These are phyloP conservation scores for Coniella vitis DNA, from an alignment of 2,329 filamentous ascomycete species.

Conservation along the genomic window DNA sequence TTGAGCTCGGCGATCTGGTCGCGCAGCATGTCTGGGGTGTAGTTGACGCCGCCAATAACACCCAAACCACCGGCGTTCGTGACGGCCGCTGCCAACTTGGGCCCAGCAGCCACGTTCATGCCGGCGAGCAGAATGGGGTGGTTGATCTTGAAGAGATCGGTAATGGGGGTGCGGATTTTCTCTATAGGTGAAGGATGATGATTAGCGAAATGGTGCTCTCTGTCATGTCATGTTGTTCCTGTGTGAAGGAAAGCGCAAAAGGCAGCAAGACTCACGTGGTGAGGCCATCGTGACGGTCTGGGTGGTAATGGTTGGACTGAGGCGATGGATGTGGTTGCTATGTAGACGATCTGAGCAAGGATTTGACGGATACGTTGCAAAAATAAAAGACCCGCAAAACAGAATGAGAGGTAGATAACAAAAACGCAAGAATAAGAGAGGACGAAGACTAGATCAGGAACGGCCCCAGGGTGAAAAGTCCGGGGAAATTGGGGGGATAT, in stretches of 20 bases:
- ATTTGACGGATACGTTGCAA: neutral
- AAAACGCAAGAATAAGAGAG: no score
- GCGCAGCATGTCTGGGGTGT: conserved; percentile 93
- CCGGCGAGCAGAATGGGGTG: conserved; percentile 93
- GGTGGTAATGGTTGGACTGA: no score
- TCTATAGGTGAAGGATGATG: conserved; percentile 42
- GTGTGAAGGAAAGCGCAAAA: no score
- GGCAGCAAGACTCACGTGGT: conserved; percentile 61
- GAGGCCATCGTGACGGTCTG: conserved; percentile 57
- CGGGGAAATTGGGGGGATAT: no score
- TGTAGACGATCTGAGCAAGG: conserved; percentile 5
- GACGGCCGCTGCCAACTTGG: conserved; percentile 91
- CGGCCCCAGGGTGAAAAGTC: no score
- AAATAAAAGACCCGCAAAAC: neutral
- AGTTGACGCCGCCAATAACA: conserved; percentile 91
- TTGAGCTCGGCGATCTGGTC: conserved; percentile 96
- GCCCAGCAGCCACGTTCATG: conserved; percentile 98
- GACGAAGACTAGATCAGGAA: no score
- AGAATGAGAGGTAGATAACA: neutral
- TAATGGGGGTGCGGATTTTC: conserved; percentile 83
- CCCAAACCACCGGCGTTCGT: conserved; percentile 95
- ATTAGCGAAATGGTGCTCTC: neutral
- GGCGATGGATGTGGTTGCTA: conserved; percentile 4
- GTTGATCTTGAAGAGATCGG: conserved; percentile 96
- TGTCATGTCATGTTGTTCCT: neutral